Evolutionary conservation across 768 basidiomycete genomes (phyloP).

Genomic region (Collybia sordida): DNA sequence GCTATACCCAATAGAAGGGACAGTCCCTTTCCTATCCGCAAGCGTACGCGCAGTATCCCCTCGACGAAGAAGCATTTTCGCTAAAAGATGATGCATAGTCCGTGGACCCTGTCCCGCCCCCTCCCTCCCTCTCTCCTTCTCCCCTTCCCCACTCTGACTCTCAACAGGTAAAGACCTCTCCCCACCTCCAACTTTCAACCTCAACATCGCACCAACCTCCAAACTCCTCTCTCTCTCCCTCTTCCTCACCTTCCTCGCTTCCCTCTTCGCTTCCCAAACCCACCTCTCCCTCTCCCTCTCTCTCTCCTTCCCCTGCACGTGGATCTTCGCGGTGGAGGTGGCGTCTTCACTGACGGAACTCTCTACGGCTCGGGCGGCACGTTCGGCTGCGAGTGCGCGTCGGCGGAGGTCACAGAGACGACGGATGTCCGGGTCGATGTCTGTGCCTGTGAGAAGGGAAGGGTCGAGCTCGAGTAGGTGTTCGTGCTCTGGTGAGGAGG

Average conservation of each 20-base stretch:
- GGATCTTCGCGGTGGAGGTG: conserved; percentile 36
- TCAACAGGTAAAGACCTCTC: too few species aligned
- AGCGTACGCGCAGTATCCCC: conserved; percentile 18
- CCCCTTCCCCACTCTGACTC: not conserved
- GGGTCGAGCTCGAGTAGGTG: too few species aligned
- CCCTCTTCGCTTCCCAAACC: conserved; percentile 33
- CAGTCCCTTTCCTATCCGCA: conserved; percentile 14
- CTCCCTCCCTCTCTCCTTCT: conserved; percentile 3
- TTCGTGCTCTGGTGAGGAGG: too few species aligned
- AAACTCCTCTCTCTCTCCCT: conserved; percentile 52
- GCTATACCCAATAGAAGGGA: too few species aligned
- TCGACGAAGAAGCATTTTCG: conserved; percentile 37
- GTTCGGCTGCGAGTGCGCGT: too few species aligned
- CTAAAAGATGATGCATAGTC: conserved; percentile 37
- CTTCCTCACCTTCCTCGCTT: conserved; percentile 45
- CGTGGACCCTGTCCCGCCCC: conserved; percentile 16
- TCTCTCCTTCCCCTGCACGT: conserved; percentile 19
- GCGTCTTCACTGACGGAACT: conserved; percentile 1
- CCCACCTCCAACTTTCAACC: conserved; percentile 46
- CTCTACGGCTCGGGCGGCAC: not conserved
- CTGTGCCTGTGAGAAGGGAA: too few species aligned
- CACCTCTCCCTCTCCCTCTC: conserved; percentile 31
- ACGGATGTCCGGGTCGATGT: too few species aligned
- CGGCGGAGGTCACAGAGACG: too few species aligned
- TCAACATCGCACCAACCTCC: conserved; percentile 55